A percentile compares a stretch with the other conserved stretches of the same genome.
phyloP scores from a whole-genome alignment of 2,329 filamentous ascomycete genomes.

The Corinectria fuckeliana region DNA sequence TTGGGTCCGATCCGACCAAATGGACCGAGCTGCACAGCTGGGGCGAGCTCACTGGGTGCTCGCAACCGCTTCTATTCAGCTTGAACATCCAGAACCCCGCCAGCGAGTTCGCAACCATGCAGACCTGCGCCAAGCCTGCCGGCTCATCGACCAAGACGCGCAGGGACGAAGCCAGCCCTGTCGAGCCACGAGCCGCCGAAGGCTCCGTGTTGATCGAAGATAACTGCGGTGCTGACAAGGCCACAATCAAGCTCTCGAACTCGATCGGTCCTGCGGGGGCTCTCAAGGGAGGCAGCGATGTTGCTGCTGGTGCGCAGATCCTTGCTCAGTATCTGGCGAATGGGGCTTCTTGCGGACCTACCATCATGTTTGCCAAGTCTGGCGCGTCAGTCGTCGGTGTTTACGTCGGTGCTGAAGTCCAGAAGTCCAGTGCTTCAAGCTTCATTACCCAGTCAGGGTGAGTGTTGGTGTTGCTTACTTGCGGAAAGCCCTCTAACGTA shows the following conservation, averaged over 20 bases:
- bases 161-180: slow-evolving; percentile 15
- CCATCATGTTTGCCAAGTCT: slow-evolving; percentile 35
- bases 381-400: slow-evolving; percentile 31
- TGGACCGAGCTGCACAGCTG: slow-evolving; percentile 36
- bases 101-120: slow-evolving; percentile 33
- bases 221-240: slow-evolving; percentile 32
- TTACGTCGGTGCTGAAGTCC: slow-evolving; percentile 32
- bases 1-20: slow-evolving; percentile 29
- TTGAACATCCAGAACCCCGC: slow-evolving; percentile 33
- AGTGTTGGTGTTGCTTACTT: neutral
- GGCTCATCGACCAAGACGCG: slow-evolving; percentile 13
- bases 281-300: slow-evolving; percentile 21
- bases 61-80: slow-evolving; percentile 29
- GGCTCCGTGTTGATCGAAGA: slow-evolving; percentile 19
- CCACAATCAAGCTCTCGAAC: slow-evolving; percentile 23
- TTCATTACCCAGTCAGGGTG: slow-evolving; percentile 24
- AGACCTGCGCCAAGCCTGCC: slow-evolving; percentile 26
- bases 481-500: neutral
- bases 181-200: slow-evolving; percentile 23
- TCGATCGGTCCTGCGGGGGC: slow-evolving; percentile 11
- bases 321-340: slow-evolving; percentile 29
- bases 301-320: slow-evolving; percentile 19
- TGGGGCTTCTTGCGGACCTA: slow-evolving; percentile 28
- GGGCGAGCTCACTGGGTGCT: slow-evolving; percentile 26
- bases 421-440: slow-evolving; percentile 29